These are phyloP conservation scores for Kingdonia uniflora DNA, from an alignment of 164 flowering plant genomes.

Conservation along the genomic window DNA sequence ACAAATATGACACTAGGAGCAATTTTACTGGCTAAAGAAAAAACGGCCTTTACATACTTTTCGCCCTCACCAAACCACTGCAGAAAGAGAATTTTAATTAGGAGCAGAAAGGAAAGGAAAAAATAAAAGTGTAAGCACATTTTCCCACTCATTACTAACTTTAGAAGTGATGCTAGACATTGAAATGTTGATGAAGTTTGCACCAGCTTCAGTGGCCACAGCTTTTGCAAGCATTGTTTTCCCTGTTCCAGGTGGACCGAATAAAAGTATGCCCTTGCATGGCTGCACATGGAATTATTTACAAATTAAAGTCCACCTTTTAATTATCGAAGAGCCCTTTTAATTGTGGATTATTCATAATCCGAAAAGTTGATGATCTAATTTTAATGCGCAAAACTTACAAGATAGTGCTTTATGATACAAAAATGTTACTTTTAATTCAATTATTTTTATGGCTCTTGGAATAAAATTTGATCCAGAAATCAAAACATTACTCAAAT, in stretches of 20 bases:
- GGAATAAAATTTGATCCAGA: too few relatives aligned
- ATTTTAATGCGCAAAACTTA: too few relatives aligned
- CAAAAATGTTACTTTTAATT: too few relatives aligned
- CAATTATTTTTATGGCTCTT: too few relatives aligned
- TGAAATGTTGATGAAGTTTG: slow-evolving; percentile 90
- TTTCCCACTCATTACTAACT: slow-evolving; percentile 26
- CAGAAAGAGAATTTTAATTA: background rate
- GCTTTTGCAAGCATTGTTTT: slow-evolving; percentile 98
- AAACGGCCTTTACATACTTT: slow-evolving; percentile 92
- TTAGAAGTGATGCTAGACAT: slow-evolving; percentile 98
- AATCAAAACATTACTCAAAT: too few relatives aligned
- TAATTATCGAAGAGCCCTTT: too few relatives aligned
- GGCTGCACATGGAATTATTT: slow-evolving; percentile 60
- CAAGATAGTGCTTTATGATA: too few relatives aligned
- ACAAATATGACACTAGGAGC: slow-evolving; percentile 92
- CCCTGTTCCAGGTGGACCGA: slow-evolving; percentile 98
- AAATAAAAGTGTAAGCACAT: background rate
- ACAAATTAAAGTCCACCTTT: too few relatives aligned
- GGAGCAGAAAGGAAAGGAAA: background rate
- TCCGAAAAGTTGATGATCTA: too few relatives aligned
- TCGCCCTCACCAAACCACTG: slow-evolving; percentile 99
- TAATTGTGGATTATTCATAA: too few relatives aligned
- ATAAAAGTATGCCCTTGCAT: slow-evolving; percentile 86
- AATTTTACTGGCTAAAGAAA: slow-evolving; percentile 92
- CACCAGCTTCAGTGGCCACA: slow-evolving; percentile 97